Evolutionary conservation across 2,329 filamentous ascomycete species (phyloP).

Genomic region (Colletotrichum sansevieriae): DNA sequence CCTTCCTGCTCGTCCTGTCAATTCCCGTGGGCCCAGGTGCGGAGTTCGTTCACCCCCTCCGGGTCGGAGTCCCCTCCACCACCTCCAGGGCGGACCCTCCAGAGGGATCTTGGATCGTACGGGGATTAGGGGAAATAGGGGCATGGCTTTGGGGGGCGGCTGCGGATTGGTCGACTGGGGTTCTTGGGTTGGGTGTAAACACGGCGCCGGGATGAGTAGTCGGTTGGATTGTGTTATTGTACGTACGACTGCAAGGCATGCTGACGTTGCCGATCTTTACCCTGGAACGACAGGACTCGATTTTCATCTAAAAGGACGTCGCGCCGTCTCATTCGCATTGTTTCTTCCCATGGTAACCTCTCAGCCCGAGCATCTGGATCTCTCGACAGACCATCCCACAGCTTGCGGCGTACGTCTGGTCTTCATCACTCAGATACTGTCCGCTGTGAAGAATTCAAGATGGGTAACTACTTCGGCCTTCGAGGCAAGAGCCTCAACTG

Average conservation of each 20-base stretch:
- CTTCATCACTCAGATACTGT: slow-evolving; percentile 15
- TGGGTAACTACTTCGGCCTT: slow-evolving; percentile 71
- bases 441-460: slow-evolving; percentile 34
- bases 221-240: slow-evolving; percentile 23
- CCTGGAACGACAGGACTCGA: slow-evolving; percentile 12
- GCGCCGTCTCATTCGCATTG: slow-evolving; percentile 8
- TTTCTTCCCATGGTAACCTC: slow-evolving; percentile 11
- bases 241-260: slow-evolving; percentile 21
- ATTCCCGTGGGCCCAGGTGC: slow-evolving; percentile 31
- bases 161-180: slow-evolving; percentile 37
- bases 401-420: slow-evolving; percentile 25
- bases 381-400: slow-evolving; percentile 17
- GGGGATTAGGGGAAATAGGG: slow-evolving; percentile 41
- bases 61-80: slow-evolving; percentile 20
- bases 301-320: slow-evolving; percentile 40
- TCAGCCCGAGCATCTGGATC: slow-evolving; percentile 18
- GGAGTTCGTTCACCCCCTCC: slow-evolving; percentile 12
- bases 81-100: slow-evolving; percentile 27
- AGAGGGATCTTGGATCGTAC: slow-evolving; percentile 40
- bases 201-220: slow-evolving; percentile 30
- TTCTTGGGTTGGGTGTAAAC: slow-evolving; percentile 39
- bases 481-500: slow-evolving; percentile 75
- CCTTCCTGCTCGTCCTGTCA: slow-evolving; percentile 10
- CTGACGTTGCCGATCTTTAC: slow-evolving; percentile 39
- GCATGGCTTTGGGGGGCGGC: slow-evolving; percentile 29